A percentile compares a stretch with the other conserved stretches of the same genome.
Evolutionary conservation across 306 rosid genomes (phyloP).

Genomic region (Gastrolobium bilobum): DNA sequence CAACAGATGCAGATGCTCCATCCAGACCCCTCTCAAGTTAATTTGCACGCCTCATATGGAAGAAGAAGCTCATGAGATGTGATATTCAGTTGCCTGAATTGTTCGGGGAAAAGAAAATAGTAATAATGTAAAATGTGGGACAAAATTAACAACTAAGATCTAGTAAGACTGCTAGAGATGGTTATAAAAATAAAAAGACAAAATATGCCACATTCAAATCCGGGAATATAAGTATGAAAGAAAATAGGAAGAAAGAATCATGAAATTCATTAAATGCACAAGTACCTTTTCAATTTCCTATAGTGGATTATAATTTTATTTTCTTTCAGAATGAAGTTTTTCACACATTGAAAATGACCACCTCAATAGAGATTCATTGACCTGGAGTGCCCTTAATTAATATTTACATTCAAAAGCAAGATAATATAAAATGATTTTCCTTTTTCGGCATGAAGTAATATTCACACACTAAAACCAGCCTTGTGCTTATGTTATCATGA

Average conservation of each 20-base stretch:
- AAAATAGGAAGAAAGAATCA: not conserved
- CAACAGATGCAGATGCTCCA: slow-evolving; percentile 27
- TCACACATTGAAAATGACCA: not conserved
- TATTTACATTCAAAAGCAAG: slow-evolving; percentile 4
- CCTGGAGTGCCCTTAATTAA: not conserved
- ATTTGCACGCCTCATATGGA: slow-evolving; percentile 6
- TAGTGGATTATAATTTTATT: not conserved
- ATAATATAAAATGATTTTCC: slow-evolving; percentile 7
- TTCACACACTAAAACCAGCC: not conserved
- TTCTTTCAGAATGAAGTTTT: not conserved
- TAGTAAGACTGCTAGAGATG: not conserved
- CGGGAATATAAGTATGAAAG: not conserved
- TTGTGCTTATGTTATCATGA: slow-evolving; percentile 4
- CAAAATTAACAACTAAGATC: slow-evolving; percentile 28
- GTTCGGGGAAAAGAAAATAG: not conserved
- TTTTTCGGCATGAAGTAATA: slow-evolving; percentile 10
- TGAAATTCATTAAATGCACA: not conserved
- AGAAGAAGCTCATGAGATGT: not conserved
- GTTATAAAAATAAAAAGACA: not conserved
- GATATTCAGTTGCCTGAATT: slow-evolving; percentile 8
- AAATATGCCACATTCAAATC: slow-evolving; percentile 26
- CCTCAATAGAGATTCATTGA: slow-evolving; percentile 4
- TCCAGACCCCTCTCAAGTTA: not conserved
- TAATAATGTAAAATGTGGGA: not conserved
- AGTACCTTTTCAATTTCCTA: not conserved